Evolutionary conservation across 2,329 filamentous ascomycete genomes (phyloP).

Genomic region (Didymellaceae sp.): DNA sequence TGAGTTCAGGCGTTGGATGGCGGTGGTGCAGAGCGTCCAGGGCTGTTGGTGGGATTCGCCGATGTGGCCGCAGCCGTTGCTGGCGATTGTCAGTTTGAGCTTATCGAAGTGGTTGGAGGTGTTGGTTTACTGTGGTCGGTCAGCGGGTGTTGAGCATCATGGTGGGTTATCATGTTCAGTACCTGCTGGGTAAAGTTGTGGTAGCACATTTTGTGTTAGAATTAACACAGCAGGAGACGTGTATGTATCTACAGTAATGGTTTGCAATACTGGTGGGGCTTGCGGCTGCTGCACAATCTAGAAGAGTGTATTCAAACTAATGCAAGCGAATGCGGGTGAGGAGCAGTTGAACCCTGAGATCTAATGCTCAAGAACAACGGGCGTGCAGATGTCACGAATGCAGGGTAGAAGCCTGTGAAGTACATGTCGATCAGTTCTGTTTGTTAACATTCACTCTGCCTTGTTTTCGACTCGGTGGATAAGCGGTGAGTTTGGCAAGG

Average conservation of each 20-base stretch:
- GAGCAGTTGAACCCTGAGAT: not conserved
- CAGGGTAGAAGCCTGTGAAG: not conserved
- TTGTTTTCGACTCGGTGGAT: constrained; percentile 12
- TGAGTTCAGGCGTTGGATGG: constrained; percentile 29
- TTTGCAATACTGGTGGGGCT: not conserved
- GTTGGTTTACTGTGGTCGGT: not conserved
- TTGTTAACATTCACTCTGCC: constrained; percentile 8
- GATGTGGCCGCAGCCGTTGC: constrained; percentile 44
- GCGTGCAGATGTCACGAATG: constrained; percentile 7
- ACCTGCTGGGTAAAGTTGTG: constrained; percentile 44
- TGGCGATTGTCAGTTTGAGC: not conserved
- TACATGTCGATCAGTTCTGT: constrained; percentile 1
- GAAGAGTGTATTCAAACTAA: not conserved
- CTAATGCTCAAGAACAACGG: not conserved
- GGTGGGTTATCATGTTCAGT: not conserved
- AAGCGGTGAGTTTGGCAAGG: constrained; percentile 18
- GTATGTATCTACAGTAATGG: not conserved
- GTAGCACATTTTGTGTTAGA: constrained; percentile 31
- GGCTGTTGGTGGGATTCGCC: constrained; percentile 32
- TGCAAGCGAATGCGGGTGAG: constrained; percentile 4
- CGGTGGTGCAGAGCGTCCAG: constrained; percentile 39
- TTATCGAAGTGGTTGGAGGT: not conserved
- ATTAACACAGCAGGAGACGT: not conserved
- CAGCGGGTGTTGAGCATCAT: not conserved
- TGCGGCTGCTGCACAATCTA: not conserved